Conservation (phyloP, 345 rosid genomes). For the Geranium brycei region DNA sequence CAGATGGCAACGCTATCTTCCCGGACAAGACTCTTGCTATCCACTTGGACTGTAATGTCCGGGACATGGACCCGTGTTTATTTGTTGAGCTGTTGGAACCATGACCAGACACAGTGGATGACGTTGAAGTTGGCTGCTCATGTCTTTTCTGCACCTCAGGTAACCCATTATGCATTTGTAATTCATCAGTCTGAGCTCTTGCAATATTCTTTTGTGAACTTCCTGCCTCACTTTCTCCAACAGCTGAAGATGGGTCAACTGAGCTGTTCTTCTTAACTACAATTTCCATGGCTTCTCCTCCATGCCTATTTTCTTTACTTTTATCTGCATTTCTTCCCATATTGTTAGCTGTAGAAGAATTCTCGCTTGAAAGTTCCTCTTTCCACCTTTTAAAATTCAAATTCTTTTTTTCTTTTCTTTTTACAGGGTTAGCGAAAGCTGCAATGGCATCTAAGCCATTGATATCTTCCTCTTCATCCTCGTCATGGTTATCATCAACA, state of each 20-base stretch:
- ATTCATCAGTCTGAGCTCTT: too few species aligned
- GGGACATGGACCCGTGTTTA: constrained; percentile 27
- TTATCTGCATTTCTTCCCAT: constrained; percentile 4
- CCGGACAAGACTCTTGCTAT: constrained; percentile 16
- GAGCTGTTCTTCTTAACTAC: background rate
- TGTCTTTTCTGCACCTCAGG: constrained; percentile 1
- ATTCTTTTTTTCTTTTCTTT: constrained; percentile 50
- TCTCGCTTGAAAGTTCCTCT: constrained; percentile 25
- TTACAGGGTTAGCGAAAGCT: constrained; percentile 52
- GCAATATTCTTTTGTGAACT: too few species aligned
- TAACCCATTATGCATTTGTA: too few species aligned
- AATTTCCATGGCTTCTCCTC: background rate
- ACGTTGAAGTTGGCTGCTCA: constrained; percentile 7
- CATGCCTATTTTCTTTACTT: background rate
- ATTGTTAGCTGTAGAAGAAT: constrained; percentile 8
- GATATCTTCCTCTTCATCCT: constrained; percentile 26
- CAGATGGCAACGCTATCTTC: constrained; percentile 10
- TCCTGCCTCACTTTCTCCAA: too few species aligned
- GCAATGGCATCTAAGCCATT: constrained; percentile 25
- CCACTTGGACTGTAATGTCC: constrained; percentile 23
- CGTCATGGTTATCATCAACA: constrained; percentile 9
- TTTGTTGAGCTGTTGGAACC: constrained; percentile 16
- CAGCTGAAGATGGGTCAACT: too few species aligned
- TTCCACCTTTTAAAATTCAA: constrained; percentile 45
- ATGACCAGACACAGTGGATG: constrained; percentile 16